Percentiles rank a stretch among this genome's conserved stretches.
Conservation (phyloP, 164 flowering plant species). For the Magnolia kwangsiensis region DNA sequence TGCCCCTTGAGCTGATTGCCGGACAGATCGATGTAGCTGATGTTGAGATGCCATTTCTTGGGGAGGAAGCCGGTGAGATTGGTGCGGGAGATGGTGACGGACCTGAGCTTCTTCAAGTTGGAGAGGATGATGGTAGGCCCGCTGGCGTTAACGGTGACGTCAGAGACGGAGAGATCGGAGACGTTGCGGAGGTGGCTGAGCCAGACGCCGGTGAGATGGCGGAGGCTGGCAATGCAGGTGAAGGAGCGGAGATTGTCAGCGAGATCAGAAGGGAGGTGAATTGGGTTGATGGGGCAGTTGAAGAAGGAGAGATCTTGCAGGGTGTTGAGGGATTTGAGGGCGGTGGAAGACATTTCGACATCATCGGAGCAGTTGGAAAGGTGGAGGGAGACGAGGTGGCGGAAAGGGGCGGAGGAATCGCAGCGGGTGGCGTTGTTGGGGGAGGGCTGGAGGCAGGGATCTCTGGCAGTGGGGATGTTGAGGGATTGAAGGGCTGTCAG, state of each 20-base stretch:
- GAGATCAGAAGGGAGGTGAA: constrained; percentile 63
- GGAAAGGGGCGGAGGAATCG: constrained; percentile 67
- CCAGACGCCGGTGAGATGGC: constrained; percentile 67
- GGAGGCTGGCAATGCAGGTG: constrained; percentile 56
- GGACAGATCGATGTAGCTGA: constrained; percentile 72
- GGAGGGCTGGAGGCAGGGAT: constrained; percentile 67
- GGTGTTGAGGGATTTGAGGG: constrained; percentile 71
- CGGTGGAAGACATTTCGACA: constrained; percentile 60
- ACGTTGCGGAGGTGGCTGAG: constrained; percentile 58
- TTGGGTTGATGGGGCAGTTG: constrained; percentile 63
- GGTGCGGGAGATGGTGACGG: constrained; percentile 60
- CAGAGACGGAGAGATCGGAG: constrained; percentile 61
- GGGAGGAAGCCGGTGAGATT: constrained; percentile 73
- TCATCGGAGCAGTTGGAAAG: constrained; percentile 83
- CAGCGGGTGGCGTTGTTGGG: constrained; percentile 53
- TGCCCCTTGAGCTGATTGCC: constrained; percentile 56
- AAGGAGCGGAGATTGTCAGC: constrained; percentile 57
- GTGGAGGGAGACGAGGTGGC: constrained; percentile 72
- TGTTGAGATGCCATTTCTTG: constrained; percentile 45
- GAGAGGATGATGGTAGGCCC: constrained; percentile 60
- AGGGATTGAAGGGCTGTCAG: constrained; percentile 78
- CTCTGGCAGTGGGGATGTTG: constrained; percentile 59
- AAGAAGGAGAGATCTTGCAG: constrained; percentile 52
- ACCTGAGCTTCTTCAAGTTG: constrained; percentile 43
- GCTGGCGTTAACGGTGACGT: constrained; percentile 44